Conservation (phyloP, 345 rosid genomes). For the Citrus trifoliata region DNA sequence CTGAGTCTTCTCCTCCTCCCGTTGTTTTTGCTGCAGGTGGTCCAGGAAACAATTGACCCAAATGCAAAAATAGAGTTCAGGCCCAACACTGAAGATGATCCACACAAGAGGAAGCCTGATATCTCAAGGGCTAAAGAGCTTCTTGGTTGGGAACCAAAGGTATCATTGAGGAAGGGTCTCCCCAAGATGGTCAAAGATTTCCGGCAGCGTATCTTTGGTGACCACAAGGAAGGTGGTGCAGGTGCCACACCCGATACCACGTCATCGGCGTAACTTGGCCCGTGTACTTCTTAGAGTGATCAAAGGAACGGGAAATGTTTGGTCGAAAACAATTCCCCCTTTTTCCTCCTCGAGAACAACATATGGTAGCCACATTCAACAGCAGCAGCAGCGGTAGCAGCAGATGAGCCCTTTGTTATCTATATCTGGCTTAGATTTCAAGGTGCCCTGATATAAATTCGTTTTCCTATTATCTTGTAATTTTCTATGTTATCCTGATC, state of each 20-base stretch:
- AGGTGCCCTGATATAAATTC: background rate
- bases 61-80: constrained; percentile 90
- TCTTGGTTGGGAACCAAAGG: constrained; percentile 94
- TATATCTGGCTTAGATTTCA: background rate
- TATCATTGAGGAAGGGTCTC: constrained; percentile 80
- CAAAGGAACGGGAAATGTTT: constrained; percentile 4
- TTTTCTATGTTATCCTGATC: background rate
- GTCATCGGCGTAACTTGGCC: constrained; percentile 34
- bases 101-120: constrained; percentile 99
- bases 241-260: constrained; percentile 25
- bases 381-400: background rate
- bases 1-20: background rate
- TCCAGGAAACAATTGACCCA: constrained; percentile 93
- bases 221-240: constrained; percentile 62
- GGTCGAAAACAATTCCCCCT: background rate
- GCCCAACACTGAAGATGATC: constrained; percentile 96
- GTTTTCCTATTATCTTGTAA: constrained; percentile 12
- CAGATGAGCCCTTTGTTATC: background rate
- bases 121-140: constrained; percentile 83
- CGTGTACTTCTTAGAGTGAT: background rate
- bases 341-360: background rate
- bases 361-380: constrained; percentile 1
- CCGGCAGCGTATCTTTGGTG: constrained; percentile 88
- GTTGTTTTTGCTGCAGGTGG: constrained; percentile 53
- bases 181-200: constrained; percentile 95